Evolutionary conservation across 495 filamentous ascomycete species (phyloP).

Genomic region (Achaetomiella virescens): DNA sequence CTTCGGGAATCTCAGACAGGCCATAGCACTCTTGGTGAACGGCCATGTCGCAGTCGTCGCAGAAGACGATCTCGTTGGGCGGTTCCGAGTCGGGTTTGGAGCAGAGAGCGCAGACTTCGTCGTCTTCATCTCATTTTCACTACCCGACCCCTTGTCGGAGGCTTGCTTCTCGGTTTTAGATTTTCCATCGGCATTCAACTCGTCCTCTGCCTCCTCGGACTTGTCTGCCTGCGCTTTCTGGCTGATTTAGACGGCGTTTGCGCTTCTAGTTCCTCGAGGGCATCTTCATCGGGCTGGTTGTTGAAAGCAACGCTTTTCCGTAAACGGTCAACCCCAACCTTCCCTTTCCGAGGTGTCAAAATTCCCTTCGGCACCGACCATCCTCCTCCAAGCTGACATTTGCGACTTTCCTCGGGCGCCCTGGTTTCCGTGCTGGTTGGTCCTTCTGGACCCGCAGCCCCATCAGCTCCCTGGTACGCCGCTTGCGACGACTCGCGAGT

Average conservation of each 20-base stretch:
- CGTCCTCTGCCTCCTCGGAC: slow-evolving; percentile 14
- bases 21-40: slow-evolving; percentile 88
- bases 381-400: slow-evolving; percentile 3
- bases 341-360: slow-evolving; percentile 33
- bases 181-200: slow-evolving; percentile 4
- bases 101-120: slow-evolving; percentile 43
- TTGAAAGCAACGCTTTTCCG: slow-evolving; percentile 40
- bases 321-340: slow-evolving; percentile 10
- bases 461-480: background rate
- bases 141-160: slow-evolving; percentile 3
- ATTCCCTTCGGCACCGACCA: slow-evolving; percentile 34
- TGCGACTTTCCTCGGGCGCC: background rate
- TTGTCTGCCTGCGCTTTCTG: slow-evolving; percentile 8
- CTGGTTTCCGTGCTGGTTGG: background rate
- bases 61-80: slow-evolving; percentile 73
- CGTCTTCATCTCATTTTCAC: slow-evolving; percentile 29
- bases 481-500: background rate
- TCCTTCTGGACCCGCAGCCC: background rate
- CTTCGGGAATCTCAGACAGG: slow-evolving; percentile 76
- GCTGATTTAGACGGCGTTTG: slow-evolving; percentile 4
- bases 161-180: background rate
- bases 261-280: slow-evolving; percentile 15
- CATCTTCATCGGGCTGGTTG: slow-evolving; percentile 16
- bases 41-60: slow-evolving; percentile 79
- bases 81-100: slow-evolving; percentile 42